phyloP scores from a whole-genome alignment of 2,329 filamentous ascomycete species.

The Lasiodiplodia gonubiensis region DNA sequence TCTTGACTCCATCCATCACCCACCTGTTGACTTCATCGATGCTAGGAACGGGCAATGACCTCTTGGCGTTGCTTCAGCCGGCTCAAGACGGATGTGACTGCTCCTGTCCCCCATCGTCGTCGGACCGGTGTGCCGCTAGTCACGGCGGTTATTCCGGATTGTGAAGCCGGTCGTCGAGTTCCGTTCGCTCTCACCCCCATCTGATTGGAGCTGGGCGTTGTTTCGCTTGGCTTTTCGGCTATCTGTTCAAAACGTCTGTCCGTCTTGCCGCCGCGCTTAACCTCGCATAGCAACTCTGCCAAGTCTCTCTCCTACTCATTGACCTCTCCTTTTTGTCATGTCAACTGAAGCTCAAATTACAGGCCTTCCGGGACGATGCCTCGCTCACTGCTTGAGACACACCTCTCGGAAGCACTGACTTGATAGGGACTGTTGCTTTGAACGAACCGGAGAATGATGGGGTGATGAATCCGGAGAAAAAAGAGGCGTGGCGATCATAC shows the following conservation, averaged over 20 bases:
- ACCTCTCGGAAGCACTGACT: neutral
- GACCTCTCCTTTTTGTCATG: neutral
- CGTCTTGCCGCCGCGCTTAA: neutral
- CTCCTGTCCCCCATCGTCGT: neutral
- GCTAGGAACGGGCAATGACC: neutral
- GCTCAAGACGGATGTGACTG: neutral
- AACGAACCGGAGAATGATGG: neutral
- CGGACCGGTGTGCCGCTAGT: conserved; percentile 17
- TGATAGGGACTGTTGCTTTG: neutral
- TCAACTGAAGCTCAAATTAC: neutral
- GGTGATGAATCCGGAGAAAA: neutral
- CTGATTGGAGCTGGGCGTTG: conserved; percentile 12
- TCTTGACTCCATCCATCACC: neutral
- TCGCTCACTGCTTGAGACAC: neutral
- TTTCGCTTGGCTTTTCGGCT: conserved; percentile 11
- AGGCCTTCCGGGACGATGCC: neutral
- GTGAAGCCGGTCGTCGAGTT: neutral
- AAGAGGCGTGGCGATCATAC: conserved; percentile 16
- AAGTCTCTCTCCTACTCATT: neutral
- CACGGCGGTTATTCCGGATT: conserved; percentile 9
- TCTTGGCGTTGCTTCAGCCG: neutral
- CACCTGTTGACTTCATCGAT: neutral
- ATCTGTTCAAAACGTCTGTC: conserved; percentile 10
- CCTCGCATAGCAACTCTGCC: neutral
- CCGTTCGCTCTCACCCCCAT: neutral